Evolutionary conservation across 306 rosid species (phyloP).

Genomic region (Gastrolobium villosum): DNA sequence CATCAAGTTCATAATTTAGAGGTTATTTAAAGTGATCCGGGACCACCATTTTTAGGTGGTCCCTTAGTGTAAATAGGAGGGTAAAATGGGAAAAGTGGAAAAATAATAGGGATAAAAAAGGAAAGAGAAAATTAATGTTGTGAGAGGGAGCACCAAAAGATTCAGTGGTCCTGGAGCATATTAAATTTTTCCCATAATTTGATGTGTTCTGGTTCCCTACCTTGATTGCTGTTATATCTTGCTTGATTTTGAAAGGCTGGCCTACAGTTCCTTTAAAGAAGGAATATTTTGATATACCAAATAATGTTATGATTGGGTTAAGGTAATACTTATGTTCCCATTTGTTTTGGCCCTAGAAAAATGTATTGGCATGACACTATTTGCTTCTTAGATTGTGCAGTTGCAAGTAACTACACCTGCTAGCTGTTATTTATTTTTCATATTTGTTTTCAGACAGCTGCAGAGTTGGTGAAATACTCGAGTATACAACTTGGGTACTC

Average conservation of each 20-base stretch:
- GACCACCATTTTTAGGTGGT: no score
- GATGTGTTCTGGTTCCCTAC: constrained; percentile 46
- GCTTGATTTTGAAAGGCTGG: constrained; percentile 38
- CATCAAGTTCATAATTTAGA: constrained; percentile 98
- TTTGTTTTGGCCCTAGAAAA: constrained; percentile 6
- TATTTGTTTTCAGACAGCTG: no score
- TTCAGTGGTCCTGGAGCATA: no score
- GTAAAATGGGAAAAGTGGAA: no score
- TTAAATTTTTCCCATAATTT: no score
- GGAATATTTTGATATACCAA: constrained; percentile 14
- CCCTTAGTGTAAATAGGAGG: no score
- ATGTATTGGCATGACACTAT: neutral
- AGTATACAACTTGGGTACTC: neutral
- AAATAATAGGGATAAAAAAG: no score
- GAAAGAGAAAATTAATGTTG: no score
- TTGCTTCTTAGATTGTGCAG: constrained; percentile 5
- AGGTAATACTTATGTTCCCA: neutral
- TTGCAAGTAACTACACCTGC: constrained; percentile 26
- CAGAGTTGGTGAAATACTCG: no score
- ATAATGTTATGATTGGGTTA: neutral
- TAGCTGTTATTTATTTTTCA: constrained; percentile 10
- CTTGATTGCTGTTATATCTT: constrained; percentile 24
- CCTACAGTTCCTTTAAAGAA: constrained; percentile 2
- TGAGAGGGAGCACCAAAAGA: no score
- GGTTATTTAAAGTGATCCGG: no score